phyloP scores from a whole-genome alignment of 495 filamentous ascomycete genomes.

The Aspergillus diversus region DNA sequence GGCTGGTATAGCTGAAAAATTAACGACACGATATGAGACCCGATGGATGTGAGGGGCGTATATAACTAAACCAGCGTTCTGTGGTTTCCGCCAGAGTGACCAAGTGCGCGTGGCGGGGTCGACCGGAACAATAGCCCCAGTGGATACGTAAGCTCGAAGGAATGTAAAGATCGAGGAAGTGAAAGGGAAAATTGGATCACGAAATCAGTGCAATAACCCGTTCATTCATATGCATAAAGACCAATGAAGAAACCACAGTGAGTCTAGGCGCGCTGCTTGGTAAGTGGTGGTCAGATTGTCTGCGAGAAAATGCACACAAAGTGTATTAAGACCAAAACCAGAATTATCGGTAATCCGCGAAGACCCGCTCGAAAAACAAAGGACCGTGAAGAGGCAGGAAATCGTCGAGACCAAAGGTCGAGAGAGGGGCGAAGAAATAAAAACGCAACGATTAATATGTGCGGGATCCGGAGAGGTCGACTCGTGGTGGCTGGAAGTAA shows the following conservation, averaged over 20 bases:
- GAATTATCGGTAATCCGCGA: slow-evolving; percentile 31
- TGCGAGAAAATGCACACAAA: slow-evolving; percentile 18
- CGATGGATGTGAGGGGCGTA: background rate
- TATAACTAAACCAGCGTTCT: slow-evolving; percentile 13
- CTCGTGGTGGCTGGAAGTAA: slow-evolving; percentile 58
- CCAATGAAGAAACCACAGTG: slow-evolving; percentile 9
- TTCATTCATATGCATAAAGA: slow-evolving; percentile 22
- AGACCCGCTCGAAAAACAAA: slow-evolving; percentile 27
- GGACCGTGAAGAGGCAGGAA: slow-evolving; percentile 30
- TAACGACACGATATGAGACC: background rate
- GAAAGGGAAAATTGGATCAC: slow-evolving; percentile 16
- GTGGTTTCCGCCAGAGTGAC: slow-evolving; percentile 12
- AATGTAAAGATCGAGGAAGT: slow-evolving; percentile 7
- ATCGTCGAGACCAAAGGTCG: slow-evolving; percentile 31
- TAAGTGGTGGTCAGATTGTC: slow-evolving; percentile 16
- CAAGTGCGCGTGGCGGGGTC: slow-evolving; percentile 27
- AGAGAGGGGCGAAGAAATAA: slow-evolving; percentile 37
- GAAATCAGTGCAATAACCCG: slow-evolving; percentile 14
- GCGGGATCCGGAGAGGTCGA: slow-evolving; percentile 20
- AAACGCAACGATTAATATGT: slow-evolving; percentile 28
- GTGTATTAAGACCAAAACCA: slow-evolving; percentile 24
- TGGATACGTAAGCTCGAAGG: slow-evolving; percentile 30
- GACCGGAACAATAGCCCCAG: slow-evolving; percentile 19
- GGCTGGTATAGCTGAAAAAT: slow-evolving; percentile 5
- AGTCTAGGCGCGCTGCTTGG: slow-evolving; percentile 11